Evolutionary conservation across 768 basidiomycete genomes (phyloP).

Genomic region (Amanita molliuscula): DNA sequence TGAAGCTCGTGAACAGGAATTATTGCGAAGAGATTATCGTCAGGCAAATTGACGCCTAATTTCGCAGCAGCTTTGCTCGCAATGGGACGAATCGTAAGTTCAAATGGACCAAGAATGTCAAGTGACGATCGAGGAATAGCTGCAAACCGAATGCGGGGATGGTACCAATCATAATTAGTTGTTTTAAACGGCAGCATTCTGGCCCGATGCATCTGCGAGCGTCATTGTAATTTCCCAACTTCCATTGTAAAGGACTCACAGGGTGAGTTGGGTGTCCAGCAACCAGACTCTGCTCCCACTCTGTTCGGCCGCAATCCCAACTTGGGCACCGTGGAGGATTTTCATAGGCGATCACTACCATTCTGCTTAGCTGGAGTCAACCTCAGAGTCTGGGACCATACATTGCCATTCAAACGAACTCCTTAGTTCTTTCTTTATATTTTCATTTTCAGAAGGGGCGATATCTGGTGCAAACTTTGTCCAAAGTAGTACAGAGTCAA

Average conservation of each 20-base stretch:
- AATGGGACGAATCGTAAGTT: conserved; percentile 21
- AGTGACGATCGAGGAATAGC: conserved; percentile 27
- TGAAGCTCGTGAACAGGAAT: conserved; percentile 50
- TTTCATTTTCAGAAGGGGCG: conserved; percentile 19
- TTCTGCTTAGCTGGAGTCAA: neutral
- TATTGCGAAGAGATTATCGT: conserved; percentile 20
- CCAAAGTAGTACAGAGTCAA: conserved; percentile 29
- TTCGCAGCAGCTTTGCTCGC: conserved; percentile 21
- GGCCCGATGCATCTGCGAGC: conserved; percentile 44
- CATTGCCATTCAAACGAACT: conserved; percentile 37
- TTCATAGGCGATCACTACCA: conserved; percentile 26
- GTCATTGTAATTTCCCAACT: neutral
- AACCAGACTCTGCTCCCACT: conserved; percentile 51
- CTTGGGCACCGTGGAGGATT: conserved; percentile 32
- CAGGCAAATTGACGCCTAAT: conserved; percentile 17
- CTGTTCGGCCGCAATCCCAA: conserved; percentile 29
- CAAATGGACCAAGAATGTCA: conserved; percentile 33
- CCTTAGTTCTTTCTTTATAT: conserved; percentile 29
- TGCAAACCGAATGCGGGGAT: conserved; percentile 38
- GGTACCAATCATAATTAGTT: conserved; percentile 42
- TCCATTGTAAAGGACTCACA: conserved; percentile 18
- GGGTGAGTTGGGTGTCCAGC: conserved; percentile 54
- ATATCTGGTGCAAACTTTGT: conserved; percentile 29
- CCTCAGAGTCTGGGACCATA: conserved; percentile 12
- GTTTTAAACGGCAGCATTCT: conserved; percentile 26